Percentiles rank a stretch among this genome's conserved stretches.
These are phyloP conservation scores for Neltuma alba DNA, from an alignment of 306 rosid species.

Conservation along the genomic window DNA sequence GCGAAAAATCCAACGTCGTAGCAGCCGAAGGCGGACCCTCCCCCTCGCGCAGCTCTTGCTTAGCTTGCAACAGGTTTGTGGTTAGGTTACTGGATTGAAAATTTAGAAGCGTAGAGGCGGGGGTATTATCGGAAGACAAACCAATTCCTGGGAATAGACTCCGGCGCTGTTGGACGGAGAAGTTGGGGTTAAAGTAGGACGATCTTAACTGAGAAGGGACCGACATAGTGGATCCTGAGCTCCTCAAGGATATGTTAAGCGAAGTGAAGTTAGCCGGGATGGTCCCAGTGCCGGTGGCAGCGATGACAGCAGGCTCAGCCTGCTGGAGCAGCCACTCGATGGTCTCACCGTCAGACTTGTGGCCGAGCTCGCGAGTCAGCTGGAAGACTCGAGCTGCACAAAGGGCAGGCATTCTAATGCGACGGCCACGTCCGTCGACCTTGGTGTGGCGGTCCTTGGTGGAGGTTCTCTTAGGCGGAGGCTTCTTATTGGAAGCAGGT, in stretches of 20 bases:
- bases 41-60: constrained; percentile 65
- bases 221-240: constrained; percentile 93
- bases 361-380: constrained; percentile 75
- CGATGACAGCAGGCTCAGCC: constrained; percentile 86
- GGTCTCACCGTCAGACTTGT: constrained; percentile 75
- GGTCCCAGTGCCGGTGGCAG: constrained; percentile 94
- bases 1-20: constrained; percentile 46
- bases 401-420: constrained; percentile 88
- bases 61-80: constrained; percentile 61
- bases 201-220: constrained; percentile 77
- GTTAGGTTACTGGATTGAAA: constrained; percentile 58
- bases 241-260: constrained; percentile 68
- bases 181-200: constrained; percentile 79
- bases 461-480: constrained; percentile 71
- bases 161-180: constrained; percentile 53
- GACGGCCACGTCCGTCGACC: constrained; percentile 86
- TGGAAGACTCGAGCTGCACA: constrained; percentile 91
- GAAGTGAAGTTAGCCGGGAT: constrained; percentile 92
- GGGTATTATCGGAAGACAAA: constrained; percentile 51
- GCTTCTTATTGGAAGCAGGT: constrained; percentile 54
- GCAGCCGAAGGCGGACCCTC: background rate
- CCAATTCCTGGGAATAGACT: constrained; percentile 62
- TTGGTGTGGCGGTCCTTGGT: constrained; percentile 93
- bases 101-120: constrained; percentile 57
- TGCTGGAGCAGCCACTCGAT: constrained; percentile 88